Evolutionary conservation across 331 rosid species (phyloP).

Genomic region (Quercus lobata): DNA sequence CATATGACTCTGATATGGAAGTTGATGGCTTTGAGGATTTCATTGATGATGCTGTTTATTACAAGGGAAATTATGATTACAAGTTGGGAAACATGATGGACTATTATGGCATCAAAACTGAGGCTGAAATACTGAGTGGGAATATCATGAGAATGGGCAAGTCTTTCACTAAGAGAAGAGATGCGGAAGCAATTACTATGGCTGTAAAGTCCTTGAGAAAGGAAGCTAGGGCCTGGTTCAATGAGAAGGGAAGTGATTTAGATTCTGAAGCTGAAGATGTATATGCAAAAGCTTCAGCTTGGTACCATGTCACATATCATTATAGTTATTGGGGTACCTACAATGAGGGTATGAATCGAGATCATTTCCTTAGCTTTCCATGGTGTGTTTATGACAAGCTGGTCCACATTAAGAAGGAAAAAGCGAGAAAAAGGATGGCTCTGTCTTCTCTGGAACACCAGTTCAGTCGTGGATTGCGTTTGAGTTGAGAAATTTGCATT

Average conservation of each 20-base stretch:
- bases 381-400: slow-evolving; percentile 74
- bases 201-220: slow-evolving; percentile 74
- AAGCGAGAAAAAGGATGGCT: slow-evolving; percentile 11
- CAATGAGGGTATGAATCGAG: slow-evolving; percentile 62
- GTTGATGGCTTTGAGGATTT: slow-evolving; percentile 64
- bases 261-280: slow-evolving; percentile 29
- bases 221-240: slow-evolving; percentile 75
- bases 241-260: slow-evolving; percentile 21
- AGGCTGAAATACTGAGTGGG: slow-evolving; percentile 68
- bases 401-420: slow-evolving; percentile 45
- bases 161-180: slow-evolving; percentile 52
- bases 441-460: slow-evolving; percentile 13
- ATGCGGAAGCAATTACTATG: slow-evolving; percentile 49
- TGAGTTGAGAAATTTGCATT: slow-evolving; percentile 8
- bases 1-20: slow-evolving; percentile 84
- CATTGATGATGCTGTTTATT: slow-evolving; percentile 64
- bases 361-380: slow-evolving; percentile 77
- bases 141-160: slow-evolving; percentile 53
- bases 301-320: slow-evolving; percentile 86
- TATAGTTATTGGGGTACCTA: slow-evolving; percentile 51
- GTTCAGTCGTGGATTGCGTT: slow-evolving; percentile 9
- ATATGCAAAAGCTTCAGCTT: slow-evolving; percentile 86
- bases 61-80: slow-evolving; percentile 67
- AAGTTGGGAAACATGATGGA: slow-evolving; percentile 82
- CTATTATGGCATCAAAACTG: slow-evolving; percentile 68